A percentile compares a stretch with the other conserved stretches of the same genome.
These are phyloP conservation scores for Arachnomyces sp. DNA, from an alignment of 2,329 filamentous ascomycete species.

Conservation along the genomic window DNA sequence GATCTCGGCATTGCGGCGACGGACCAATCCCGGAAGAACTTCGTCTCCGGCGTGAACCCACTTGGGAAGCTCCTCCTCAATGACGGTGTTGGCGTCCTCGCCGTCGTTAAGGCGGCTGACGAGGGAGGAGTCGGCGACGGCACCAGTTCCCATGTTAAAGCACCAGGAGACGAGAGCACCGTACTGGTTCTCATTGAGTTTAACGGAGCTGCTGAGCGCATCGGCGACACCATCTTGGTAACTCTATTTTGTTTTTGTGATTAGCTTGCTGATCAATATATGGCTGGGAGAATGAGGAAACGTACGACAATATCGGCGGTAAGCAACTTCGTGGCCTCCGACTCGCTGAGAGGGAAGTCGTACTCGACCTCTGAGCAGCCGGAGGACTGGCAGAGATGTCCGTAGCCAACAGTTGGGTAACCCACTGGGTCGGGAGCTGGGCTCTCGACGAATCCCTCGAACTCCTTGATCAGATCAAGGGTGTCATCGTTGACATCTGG, in stretches of 20 bases:
- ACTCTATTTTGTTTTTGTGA: slow-evolving; percentile 29
- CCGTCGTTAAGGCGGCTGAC: slow-evolving; percentile 39
- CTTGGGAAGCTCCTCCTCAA: slow-evolving; percentile 40
- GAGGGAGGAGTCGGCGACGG: slow-evolving; percentile 34
- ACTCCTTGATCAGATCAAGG: slow-evolving; percentile 30
- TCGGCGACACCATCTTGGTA: slow-evolving; percentile 35
- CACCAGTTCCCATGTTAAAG: slow-evolving; percentile 45
- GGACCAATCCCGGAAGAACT: slow-evolving; percentile 35
- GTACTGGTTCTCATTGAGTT: slow-evolving; percentile 46
- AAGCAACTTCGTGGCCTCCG: slow-evolving; percentile 36
- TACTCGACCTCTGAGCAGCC: slow-evolving; percentile 42
- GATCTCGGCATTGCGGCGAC: slow-evolving; percentile 41
- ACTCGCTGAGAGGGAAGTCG: slow-evolving; percentile 38
- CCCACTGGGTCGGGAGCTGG: slow-evolving; percentile 37
- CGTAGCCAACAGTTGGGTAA: slow-evolving; percentile 45
- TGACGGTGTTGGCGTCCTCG: slow-evolving; percentile 36
- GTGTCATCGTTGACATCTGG: slow-evolving; percentile 28
- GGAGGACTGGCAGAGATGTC: slow-evolving; percentile 39
- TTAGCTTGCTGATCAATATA: not conserved
- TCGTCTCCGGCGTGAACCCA: slow-evolving; percentile 40
- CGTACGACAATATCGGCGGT: slow-evolving; percentile 32
- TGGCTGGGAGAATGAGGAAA: not conserved
- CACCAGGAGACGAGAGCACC: slow-evolving; percentile 47
- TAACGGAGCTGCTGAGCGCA: slow-evolving; percentile 27
- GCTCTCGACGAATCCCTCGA: slow-evolving; percentile 26